These are phyloP conservation scores for Maudiozyma humilis DNA, from an alignment of 1,139 yeast species.

Conservation along the genomic window DNA sequence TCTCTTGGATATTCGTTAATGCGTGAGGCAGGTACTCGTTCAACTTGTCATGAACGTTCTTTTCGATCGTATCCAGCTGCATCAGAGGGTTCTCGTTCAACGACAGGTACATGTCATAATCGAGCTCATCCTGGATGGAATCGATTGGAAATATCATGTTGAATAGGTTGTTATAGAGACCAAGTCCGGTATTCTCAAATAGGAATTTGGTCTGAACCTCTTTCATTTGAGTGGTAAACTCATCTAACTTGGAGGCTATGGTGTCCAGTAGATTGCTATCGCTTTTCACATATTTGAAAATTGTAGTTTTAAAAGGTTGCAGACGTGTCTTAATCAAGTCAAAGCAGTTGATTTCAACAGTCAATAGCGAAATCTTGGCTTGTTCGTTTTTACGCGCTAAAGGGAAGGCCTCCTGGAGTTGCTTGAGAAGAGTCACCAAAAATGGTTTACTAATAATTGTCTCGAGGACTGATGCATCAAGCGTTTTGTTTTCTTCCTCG, in stretches of 20 bases:
- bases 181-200: slow-evolving; percentile 43
- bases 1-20: slow-evolving; percentile 51
- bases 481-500: slow-evolving; percentile 9
- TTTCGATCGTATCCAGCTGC: slow-evolving; percentile 39
- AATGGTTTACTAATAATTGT: slow-evolving; percentile 22
- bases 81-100: slow-evolving; percentile 57
- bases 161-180: slow-evolving; percentile 51
- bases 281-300: slow-evolving; percentile 18
- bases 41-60: slow-evolving; percentile 39
- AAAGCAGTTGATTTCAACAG: slow-evolving; percentile 49
- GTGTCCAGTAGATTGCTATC: slow-evolving; percentile 33
- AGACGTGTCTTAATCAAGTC: slow-evolving; percentile 54
- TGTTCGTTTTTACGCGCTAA: slow-evolving; percentile 24
- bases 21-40: slow-evolving; percentile 55
- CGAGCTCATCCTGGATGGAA: slow-evolving; percentile 40
- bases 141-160: slow-evolving; percentile 65
- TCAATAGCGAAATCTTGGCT: slow-evolving; percentile 24
- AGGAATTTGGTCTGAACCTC: slow-evolving; percentile 39
- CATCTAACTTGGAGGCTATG: slow-evolving; percentile 35
- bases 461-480: slow-evolving; percentile 31
- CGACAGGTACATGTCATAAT: slow-evolving; percentile 50
- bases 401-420: slow-evolving; percentile 24
- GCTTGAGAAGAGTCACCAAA: slow-evolving; percentile 15
- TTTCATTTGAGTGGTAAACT: slow-evolving; percentile 23
- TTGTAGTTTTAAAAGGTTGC: slow-evolving; percentile 31